Conservation (phyloP, 176 grass and related monocot genomes). For the Cenchrus fungigraminus region DNA sequence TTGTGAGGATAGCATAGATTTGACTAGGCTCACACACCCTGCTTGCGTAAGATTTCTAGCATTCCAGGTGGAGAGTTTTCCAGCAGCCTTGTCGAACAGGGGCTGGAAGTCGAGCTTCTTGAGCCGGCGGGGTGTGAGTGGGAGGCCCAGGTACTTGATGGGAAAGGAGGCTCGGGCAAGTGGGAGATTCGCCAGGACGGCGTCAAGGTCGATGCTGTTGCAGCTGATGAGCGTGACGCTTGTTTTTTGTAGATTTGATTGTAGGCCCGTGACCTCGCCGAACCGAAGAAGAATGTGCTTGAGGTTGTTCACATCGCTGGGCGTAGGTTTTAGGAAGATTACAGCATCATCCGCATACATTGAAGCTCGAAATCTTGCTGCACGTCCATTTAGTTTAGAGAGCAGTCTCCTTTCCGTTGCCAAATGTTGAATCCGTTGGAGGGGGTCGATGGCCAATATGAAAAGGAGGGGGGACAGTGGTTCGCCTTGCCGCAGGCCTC, state of each 20-base stretch:
- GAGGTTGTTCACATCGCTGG: not conserved
- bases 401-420: not conserved
- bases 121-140: no score
- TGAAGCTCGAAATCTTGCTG: rapidly evolving
- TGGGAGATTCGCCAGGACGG: not conserved
- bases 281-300: rapidly evolving
- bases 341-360: not conserved
- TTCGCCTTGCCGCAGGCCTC: not conserved
- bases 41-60: no score
- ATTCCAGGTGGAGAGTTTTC: no score
- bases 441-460: not conserved
- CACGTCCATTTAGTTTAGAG: rapidly evolving
- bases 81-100: no score
- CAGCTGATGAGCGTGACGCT: not conserved
- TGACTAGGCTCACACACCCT: no score
- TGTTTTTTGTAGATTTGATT: not conserved
- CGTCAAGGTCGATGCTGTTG: not conserved
- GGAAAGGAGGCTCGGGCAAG: not conserved
- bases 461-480: not conserved
- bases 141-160: not conserved
- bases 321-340: not conserved
- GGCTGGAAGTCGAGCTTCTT: no score
- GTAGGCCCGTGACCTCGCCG: not conserved
- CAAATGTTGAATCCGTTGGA: rapidly evolving
- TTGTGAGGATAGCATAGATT: no score